These are phyloP conservation scores for Fusarium anthophilum DNA, from an alignment of 2,329 filamentous ascomycete species.

Conservation along the genomic window DNA sequence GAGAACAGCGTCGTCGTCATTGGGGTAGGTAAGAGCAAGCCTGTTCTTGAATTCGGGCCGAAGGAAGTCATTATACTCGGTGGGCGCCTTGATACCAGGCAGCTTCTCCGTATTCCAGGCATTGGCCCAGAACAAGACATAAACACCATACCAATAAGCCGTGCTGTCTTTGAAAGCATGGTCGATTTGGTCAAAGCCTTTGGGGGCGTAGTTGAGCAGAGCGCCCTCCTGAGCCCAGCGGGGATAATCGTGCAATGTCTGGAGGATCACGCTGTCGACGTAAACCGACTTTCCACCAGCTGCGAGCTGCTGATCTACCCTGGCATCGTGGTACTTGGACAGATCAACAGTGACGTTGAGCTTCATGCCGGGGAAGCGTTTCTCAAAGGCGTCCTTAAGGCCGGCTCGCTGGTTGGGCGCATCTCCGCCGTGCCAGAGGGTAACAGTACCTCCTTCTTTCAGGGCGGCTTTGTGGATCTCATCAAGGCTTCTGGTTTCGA, in stretches of 20 bases:
- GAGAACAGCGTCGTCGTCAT: conserved; percentile 66
- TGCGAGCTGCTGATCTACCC: conserved; percentile 57
- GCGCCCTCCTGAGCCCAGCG: conserved; percentile 60
- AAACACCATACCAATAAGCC: conserved; percentile 53
- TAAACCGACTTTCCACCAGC: conserved; percentile 44
- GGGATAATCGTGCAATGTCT: conserved; percentile 62
- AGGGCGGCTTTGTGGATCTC: conserved; percentile 61
- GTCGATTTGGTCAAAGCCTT: conserved; percentile 55
- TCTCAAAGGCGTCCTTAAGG: conserved; percentile 56
- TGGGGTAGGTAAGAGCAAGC: conserved; percentile 64
- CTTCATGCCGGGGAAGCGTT: conserved; percentile 58
- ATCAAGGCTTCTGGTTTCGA: conserved; percentile 58
- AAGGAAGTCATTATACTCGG: conserved; percentile 54
- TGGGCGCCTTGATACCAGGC: conserved; percentile 43
- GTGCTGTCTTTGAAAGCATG: conserved; percentile 48
- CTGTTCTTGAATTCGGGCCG: conserved; percentile 63
- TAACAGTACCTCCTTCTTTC: conserved; percentile 57
- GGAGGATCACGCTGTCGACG: conserved; percentile 55
- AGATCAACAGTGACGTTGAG: conserved; percentile 64
- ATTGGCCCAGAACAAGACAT: conserved; percentile 51
- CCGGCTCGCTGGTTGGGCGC: conserved; percentile 51
- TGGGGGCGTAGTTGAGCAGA: conserved; percentile 60
- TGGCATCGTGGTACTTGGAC: conserved; percentile 63
- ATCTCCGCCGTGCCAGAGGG: conserved; percentile 60
- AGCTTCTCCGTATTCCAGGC: conserved; percentile 45